phyloP scores from a whole-genome alignment of 2,329 filamentous ascomycete species.

The Cryphonectria naterciae region DNA sequence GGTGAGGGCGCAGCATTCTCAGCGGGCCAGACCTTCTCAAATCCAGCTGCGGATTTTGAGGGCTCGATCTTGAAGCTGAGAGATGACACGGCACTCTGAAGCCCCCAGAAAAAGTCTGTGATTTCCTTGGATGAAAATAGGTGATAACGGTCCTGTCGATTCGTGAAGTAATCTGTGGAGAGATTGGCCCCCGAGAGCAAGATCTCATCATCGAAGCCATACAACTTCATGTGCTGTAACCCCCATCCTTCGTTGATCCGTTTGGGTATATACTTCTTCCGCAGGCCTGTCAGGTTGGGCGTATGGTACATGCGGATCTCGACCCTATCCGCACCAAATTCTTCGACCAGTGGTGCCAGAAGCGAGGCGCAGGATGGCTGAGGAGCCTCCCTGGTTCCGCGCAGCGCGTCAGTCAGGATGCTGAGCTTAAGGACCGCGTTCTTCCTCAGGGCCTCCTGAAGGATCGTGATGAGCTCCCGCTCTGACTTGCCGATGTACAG shows the following conservation, averaged over 20 bases:
- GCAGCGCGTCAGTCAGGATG: conserved; percentile 87
- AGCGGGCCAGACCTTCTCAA: conserved; percentile 72
- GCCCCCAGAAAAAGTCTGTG: conserved; percentile 77
- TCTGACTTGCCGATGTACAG: conserved; percentile 96
- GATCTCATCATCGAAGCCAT: conserved; percentile 92
- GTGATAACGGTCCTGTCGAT: conserved; percentile 93
- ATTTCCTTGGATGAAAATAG: conserved; percentile 80
- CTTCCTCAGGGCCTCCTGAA: conserved; percentile 72
- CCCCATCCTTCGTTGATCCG: conserved; percentile 99
- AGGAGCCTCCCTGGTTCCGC: conserved; percentile 89
- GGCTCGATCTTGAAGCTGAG: conserved; percentile 83
- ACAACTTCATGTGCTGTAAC: conserved; percentile 98
- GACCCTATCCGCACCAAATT: conserved; percentile 83
- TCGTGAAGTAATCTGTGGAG: conserved; percentile 93
- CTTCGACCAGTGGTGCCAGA: conserved; percentile 77
- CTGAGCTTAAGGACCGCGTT: conserved; percentile 82
- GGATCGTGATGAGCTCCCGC: conserved; percentile 79
- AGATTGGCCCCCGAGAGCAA: conserved; percentile 94
- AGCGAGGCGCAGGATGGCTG: conserved; percentile 85
- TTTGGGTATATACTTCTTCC: conserved; percentile 82
- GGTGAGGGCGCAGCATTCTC: conserved; percentile 77
- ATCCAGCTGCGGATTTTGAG: conserved; percentile 57
- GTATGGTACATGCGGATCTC: conserved; percentile 98
- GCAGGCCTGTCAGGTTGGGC: conserved; percentile 85
- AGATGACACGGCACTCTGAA: conserved; percentile 77